Conservation (phyloP, 2,329 filamentous ascomycete genomes). For the Mollisiaceae sp. region DNA sequence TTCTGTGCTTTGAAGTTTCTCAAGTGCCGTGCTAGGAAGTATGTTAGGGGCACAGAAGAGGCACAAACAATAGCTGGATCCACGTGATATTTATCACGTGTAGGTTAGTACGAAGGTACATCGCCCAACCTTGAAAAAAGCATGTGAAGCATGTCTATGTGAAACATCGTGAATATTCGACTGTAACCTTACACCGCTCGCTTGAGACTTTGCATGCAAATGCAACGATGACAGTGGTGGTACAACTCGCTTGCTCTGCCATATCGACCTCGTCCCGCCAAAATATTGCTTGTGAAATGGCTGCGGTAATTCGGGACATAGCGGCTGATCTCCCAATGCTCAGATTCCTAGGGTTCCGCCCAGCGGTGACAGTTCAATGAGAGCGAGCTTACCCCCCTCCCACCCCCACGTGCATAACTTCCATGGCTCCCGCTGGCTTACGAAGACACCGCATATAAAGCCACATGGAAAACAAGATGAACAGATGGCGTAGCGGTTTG, state of each 20-base stretch:
- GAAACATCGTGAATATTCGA: not conserved
- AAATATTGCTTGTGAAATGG: conserved; percentile 11
- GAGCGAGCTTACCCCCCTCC: not conserved
- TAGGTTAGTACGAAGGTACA: not conserved
- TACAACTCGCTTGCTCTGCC: not conserved
- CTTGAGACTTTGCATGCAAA: conserved; percentile 1
- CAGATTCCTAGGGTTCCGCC: not conserved
- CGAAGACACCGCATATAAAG: conserved; percentile 3
- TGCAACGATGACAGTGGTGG: not conserved
- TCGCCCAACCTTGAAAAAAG: not conserved
- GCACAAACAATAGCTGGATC: not conserved
- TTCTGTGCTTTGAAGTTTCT: not conserved
- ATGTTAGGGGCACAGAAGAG: not conserved
- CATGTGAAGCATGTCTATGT: not conserved
- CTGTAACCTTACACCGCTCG: not conserved
- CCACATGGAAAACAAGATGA: conserved; percentile 15
- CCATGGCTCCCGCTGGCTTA: conserved; percentile 11
- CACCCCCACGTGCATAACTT: conserved; percentile 15
- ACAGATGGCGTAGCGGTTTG: conserved; percentile 16
- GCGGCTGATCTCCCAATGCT: conserved; percentile 8
- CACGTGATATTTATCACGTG: conserved; percentile 5
- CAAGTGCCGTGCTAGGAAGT: conserved; percentile 8
- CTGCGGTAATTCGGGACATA: conserved; percentile 7
- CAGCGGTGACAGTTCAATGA: conserved; percentile 1
- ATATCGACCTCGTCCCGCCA: conserved; percentile 1